Base-by-base conservation (phyloP, 441 rosid genomes). In the Syzygium malaccense region DNA sequence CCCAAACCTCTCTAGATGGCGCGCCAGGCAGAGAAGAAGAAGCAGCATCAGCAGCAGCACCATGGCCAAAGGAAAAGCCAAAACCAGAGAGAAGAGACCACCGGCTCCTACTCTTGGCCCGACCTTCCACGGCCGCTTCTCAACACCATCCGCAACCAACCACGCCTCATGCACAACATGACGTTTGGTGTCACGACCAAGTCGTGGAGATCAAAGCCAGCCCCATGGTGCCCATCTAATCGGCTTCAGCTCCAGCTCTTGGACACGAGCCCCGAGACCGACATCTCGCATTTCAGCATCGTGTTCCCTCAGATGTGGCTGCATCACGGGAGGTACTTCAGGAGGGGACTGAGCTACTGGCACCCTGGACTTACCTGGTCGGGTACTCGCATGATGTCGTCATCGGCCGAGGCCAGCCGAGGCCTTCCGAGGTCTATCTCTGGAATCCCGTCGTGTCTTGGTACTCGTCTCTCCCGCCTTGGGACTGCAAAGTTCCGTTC, bases 61-160 rank as follows among this genome's bases (percentile, higher is more conserved):
- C 75, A 2, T 4, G 20, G 20, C 71, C 9, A 1, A n/a, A 30
- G 30, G 60, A 32, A 87, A 1, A 32, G 78, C 41, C 51, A 87
- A 60, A 9, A 33, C 26, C 37, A 64, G 60, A 41, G 68, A 48
- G 87, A 58, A 53, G 49, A 30, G 23, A 37, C 17, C 19, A n/a
- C 51, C 6, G 37, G 10, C 51, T n/a, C 53, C 1, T 19, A 37
- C 15, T 23, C 51, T 56, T 92, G 93, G 92, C 92, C 92, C 8
- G 88, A 90, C 89, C 91, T 92, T 86, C 92, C 92, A 0, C 87
- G 75, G 25, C 87, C 33, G 13, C 91, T 92, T 28, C 51, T 91
- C 87, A 33, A 87, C 12, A 17, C 71, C 30, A 80, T 91, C 57
- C 85, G 55, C 19, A 51, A 55, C 26, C 55, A 89, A 28, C 55